Conservation (phyloP, 2,329 filamentous ascomycete species). For the Daldinia sp. region DNA sequence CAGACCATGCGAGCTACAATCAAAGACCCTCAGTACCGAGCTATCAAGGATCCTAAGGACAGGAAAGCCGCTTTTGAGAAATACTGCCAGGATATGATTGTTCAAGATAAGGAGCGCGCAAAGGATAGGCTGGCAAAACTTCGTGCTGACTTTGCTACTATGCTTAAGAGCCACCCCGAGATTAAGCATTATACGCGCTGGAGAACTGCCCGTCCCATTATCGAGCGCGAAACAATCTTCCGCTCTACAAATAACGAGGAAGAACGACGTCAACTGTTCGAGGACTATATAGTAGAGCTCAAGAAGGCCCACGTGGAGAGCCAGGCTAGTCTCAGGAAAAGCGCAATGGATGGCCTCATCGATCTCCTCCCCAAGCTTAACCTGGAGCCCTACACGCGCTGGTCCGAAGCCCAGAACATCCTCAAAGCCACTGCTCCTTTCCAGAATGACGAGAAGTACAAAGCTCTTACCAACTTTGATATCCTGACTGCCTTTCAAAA, state of each 20-base stretch:
- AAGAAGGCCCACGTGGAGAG: constrained; percentile 83
- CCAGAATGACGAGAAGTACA: constrained; percentile 85
- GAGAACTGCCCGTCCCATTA: constrained; percentile 94
- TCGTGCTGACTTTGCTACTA: constrained; percentile 91
- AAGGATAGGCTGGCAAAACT: constrained; percentile 94
- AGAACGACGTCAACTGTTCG: constrained; percentile 89
- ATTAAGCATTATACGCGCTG: constrained; percentile 97
- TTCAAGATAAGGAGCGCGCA: constrained; percentile 93
- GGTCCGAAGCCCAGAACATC: constrained; percentile 87
- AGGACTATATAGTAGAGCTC: constrained; percentile 89
- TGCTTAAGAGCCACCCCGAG: constrained; percentile 96
- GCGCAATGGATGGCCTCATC: constrained; percentile 85
- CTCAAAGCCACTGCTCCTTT: constrained; percentile 84
- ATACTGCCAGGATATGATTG: constrained; percentile 88
- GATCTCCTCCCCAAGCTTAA: constrained; percentile 82
- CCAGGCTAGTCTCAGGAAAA: constrained; percentile 78
- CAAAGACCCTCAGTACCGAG: constrained; percentile 91
- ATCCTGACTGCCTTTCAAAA: constrained; percentile 93
- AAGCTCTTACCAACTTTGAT: constrained; percentile 86
- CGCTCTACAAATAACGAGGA: constrained; percentile 88
- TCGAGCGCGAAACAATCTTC: constrained; percentile 96
- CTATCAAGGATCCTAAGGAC: constrained; percentile 92
- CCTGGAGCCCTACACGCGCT: constrained; percentile 92
- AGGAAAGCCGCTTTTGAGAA: constrained; percentile 93
- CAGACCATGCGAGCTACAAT: constrained; percentile 87